These are phyloP conservation scores for Saturnispora besseyi DNA, from an alignment of 805 yeast genomes.

Conservation along the genomic window DNA sequence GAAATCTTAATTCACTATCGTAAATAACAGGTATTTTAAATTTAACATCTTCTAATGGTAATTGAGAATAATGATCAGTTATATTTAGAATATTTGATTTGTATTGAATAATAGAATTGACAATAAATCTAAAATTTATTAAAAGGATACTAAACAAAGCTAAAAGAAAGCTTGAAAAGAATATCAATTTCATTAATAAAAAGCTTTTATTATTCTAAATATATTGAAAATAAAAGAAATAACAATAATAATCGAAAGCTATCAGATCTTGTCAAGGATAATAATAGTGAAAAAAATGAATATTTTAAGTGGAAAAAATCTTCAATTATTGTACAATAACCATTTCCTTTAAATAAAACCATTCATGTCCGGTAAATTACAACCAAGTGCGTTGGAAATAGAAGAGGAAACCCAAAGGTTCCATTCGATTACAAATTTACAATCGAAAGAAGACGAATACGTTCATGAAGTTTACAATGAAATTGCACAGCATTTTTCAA, in stretches of 20 bases:
- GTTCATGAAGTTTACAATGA: constrained; percentile 93
- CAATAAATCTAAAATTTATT: neutral
- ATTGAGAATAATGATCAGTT: constrained; percentile 17
- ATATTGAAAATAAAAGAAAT: too few relatives aligned
- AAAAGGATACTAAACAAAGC: neutral
- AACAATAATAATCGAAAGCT: neutral
- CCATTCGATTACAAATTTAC: constrained; percentile 33
- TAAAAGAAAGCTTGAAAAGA: neutral
- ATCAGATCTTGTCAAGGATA: neutral
- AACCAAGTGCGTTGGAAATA: constrained; percentile 25
- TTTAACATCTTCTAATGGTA: constrained; percentile 35
- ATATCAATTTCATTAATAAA: neutral
- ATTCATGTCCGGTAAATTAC: constrained; percentile 24
- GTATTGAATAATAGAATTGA: neutral
- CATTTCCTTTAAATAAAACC: neutral
- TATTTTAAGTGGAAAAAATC: neutral
- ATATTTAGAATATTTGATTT: neutral
- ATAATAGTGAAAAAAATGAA: neutral
- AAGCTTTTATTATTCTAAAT: neutral
- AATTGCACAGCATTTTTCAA: constrained; percentile 88
- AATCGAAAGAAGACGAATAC: constrained; percentile 56
- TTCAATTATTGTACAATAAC: neutral
- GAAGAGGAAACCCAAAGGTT: constrained; percentile 23
- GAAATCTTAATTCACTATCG: constrained; percentile 41
- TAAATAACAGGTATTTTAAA: constrained; percentile 36